Evolutionary conservation across 116 monocot genomes (phyloP).

Genomic region (Phalaenopsis hybrid): DNA sequence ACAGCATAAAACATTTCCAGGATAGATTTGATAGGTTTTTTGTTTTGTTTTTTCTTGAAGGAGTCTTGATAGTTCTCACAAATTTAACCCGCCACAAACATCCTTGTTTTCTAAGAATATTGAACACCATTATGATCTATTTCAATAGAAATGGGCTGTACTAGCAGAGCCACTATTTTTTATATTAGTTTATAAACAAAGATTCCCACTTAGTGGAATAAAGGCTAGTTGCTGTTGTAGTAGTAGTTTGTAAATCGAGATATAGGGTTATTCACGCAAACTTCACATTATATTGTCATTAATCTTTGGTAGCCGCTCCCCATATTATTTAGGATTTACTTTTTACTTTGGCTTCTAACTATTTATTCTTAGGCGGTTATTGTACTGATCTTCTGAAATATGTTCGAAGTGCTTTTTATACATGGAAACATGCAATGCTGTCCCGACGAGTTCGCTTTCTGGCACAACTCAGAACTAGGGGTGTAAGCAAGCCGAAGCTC

Average conservation of each 20-base stretch:
- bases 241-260: no score
- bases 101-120: background rate
- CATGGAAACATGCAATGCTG: background rate
- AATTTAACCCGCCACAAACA: background rate
- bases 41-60: background rate
- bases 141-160: background rate
- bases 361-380: background rate
- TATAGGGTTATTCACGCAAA: no score
- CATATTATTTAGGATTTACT: no score
- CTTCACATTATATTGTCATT: no score
- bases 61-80: background rate
- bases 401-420: background rate
- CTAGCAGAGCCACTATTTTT: background rate
- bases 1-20: background rate
- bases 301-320: no score
- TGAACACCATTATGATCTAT: background rate
- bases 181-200: background rate
- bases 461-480: no score
- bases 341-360: background rate
- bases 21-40: background rate
- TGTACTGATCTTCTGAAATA: background rate
- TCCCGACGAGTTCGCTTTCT: no score
- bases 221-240: no score
- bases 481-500: no score
- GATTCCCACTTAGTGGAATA: no score